Evolutionary conservation across 2,329 filamentous ascomycete species (phyloP).

Genomic region (Pyrenophora seminiperda): DNA sequence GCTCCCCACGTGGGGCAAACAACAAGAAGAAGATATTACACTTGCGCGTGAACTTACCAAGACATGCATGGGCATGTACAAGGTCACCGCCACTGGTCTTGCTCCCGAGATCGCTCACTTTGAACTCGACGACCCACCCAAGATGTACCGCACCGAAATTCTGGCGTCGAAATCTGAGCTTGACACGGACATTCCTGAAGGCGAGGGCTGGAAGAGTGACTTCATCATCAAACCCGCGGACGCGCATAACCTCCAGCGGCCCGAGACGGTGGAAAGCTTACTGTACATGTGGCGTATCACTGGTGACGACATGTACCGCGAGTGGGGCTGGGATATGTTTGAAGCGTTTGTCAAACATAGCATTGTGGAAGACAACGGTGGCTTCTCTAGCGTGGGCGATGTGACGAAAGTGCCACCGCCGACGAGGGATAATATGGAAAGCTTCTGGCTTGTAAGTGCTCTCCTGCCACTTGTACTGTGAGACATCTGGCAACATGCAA

Average conservation of each 20-base stretch:
- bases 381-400: slow-evolving; percentile 81
- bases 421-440: slow-evolving; percentile 92
- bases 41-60: slow-evolving; percentile 91
- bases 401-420: slow-evolving; percentile 73
- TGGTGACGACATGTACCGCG: slow-evolving; percentile 81
- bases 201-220: slow-evolving; percentile 75
- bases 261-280: slow-evolving; percentile 93
- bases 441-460: slow-evolving; percentile 85
- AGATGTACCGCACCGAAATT: slow-evolving; percentile 57
- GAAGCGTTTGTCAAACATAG: slow-evolving; percentile 86
- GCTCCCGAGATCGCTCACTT: slow-evolving; percentile 96
- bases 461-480: neutral
- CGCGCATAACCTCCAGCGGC: slow-evolving; percentile 88
- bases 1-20: slow-evolving; percentile 70
- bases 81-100: slow-evolving; percentile 85
- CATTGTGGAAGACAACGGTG: slow-evolving; percentile 74
- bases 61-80: slow-evolving; percentile 98
- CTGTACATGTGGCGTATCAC: slow-evolving; percentile 99
- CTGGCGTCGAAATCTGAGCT: slow-evolving; percentile 52
- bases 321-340: slow-evolving; percentile 99
- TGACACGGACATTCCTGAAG: slow-evolving; percentile 33
- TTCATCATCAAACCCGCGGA: slow-evolving; percentile 82
- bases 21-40: slow-evolving; percentile 84
- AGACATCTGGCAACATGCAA: neutral
- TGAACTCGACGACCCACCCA: slow-evolving; percentile 71